Evolutionary conservation across 2,329 filamentous ascomycete genomes (phyloP).

Genomic region (Curvularia lunata): DNA sequence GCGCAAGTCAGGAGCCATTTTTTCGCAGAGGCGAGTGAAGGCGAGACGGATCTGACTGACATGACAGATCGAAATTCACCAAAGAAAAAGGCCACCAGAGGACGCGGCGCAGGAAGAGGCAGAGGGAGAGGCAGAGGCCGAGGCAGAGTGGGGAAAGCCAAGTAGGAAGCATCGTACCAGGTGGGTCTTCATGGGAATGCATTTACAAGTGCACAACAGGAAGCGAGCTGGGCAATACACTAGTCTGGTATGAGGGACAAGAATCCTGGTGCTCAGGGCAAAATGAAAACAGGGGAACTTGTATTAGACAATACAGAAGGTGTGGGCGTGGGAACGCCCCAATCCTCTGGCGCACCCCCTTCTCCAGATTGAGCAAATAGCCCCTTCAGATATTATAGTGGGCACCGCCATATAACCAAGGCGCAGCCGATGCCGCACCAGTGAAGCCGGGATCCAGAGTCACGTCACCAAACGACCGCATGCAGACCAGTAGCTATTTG

Average conservation of each 20-base stretch:
- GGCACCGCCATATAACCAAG: not conserved
- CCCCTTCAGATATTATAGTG: not conserved
- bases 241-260: not conserved
- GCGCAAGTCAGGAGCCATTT: constrained; percentile 45
- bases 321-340: not conserved
- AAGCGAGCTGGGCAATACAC: not conserved
- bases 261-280: not conserved
- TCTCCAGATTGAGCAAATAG: not conserved
- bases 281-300: not conserved
- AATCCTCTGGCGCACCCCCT: not conserved
- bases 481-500: constrained; percentile 12
- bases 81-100: constrained; percentile 17
- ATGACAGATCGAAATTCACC: constrained; percentile 31
- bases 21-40: constrained; percentile 40
- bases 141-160: constrained; percentile 13
- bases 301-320: not conserved
- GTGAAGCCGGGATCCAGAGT: not conserved
- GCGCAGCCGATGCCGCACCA: not conserved
- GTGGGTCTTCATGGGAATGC: not conserved
- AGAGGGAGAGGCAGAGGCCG: constrained; percentile 16
- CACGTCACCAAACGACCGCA: not conserved
- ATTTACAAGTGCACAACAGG: not conserved
- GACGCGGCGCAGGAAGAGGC: constrained; percentile 11
- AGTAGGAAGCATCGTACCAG: constrained; percentile 9
- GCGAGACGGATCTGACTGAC: constrained; percentile 43